These are phyloP conservation scores for Rhodotorula sp. DNA, from an alignment of 1,284 basidiomycete species.

Conservation along the genomic window DNA sequence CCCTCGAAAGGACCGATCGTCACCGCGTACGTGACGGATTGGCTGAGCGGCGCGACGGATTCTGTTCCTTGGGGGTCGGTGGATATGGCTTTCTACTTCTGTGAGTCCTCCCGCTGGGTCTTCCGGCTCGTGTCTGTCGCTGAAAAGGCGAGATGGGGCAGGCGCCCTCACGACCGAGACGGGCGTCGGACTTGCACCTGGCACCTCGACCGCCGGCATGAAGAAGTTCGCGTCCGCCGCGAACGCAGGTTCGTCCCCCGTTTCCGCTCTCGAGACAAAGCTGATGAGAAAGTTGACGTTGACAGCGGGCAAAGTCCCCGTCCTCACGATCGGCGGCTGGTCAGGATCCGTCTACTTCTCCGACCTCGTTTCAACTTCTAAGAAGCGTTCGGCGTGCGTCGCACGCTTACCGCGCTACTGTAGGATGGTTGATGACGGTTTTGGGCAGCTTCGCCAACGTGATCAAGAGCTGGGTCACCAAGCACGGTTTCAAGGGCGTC, in stretches of 20 bases:
- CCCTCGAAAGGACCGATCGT: not conserved
- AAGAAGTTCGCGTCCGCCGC: not conserved
- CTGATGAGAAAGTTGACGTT: too few relatives aligned
- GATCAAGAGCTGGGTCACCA: conserved; percentile 12
- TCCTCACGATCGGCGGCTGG: conserved; percentile 36
- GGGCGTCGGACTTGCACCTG: conserved; percentile 7
- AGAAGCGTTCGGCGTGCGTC: conserved; percentile 4
- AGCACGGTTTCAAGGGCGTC: conserved; percentile 13
- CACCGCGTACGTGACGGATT: conserved; percentile 14
- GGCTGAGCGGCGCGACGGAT: conserved; percentile 1
- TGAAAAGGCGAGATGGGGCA: not conserved
- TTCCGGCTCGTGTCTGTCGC: not conserved
- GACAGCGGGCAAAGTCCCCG: conserved; percentile 8
- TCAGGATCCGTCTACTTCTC: conserved; percentile 34
- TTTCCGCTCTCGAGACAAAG: too few relatives aligned
- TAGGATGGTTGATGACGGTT: too few relatives aligned
- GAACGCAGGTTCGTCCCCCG: too few relatives aligned
- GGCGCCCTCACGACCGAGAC: conserved; percentile 8
- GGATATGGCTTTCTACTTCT: conserved; percentile 19
- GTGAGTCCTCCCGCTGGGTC: not conserved
- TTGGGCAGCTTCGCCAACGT: conserved; percentile 15
- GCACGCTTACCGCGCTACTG: too few relatives aligned
- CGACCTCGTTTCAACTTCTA: conserved; percentile 12
- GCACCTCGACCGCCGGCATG: conserved; percentile 3
- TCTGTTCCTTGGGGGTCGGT: conserved; percentile 9